A percentile compares a stretch with the other conserved stretches of the same genome.
These are phyloP conservation scores for Malassezia equina DNA, from an alignment of 1,284 basidiomycete genomes.

Conservation along the genomic window DNA sequence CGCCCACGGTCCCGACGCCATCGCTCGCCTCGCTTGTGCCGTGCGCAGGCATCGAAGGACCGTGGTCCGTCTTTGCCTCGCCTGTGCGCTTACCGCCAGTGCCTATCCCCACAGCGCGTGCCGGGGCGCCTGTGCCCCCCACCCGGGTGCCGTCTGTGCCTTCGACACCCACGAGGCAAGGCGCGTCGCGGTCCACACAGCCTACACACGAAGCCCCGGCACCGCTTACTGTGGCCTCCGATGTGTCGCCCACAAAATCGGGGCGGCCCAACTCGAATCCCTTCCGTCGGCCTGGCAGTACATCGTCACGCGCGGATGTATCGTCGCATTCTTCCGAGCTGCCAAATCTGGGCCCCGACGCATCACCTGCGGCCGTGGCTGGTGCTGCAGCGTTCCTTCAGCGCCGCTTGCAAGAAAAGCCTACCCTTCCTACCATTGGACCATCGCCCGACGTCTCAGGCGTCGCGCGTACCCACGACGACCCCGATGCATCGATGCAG, in stretches of 20 bases:
- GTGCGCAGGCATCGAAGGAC: neutral
- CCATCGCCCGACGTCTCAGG: neutral
- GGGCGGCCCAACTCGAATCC: slow-evolving; percentile 3
- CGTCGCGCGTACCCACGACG: neutral
- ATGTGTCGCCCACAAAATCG: neutral
- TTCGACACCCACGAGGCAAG: neutral
- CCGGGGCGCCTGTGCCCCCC: neutral
- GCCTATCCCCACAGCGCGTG: neutral
- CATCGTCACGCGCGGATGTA: neutral
- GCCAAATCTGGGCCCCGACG: neutral
- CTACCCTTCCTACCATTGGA: neutral
- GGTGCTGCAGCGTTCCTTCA: neutral
- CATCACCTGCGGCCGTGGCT: neutral
- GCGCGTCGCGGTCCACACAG: neutral
- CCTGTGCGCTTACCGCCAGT: neutral
- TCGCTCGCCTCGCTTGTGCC: neutral
- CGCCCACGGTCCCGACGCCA: neutral
- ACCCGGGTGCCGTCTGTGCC: no score
- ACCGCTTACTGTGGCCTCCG: no score
- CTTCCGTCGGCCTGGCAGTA: neutral
- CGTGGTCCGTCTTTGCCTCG: slow-evolving; percentile 7
- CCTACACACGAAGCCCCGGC: neutral
- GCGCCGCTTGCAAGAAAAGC: neutral
- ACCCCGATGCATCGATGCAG: neutral
- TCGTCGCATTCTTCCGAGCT: neutral